phyloP scores from a whole-genome alignment of 129 eudicot species.

The Pulicaria dysenterica region DNA sequence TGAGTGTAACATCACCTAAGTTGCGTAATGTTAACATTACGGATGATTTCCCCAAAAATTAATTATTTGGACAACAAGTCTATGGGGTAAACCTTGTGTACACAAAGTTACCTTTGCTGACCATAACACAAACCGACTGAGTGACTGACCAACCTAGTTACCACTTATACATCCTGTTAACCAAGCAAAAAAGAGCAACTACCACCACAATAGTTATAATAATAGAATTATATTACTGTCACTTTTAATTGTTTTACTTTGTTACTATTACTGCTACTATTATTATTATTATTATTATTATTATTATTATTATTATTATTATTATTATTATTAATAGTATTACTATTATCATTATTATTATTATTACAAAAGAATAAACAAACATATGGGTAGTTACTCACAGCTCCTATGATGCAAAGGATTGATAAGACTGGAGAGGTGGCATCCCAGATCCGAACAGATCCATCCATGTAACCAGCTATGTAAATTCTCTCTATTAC shows the following conservation, averaged over 20 bases:
- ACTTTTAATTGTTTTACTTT: too few species aligned
- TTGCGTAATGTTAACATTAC: too few species aligned
- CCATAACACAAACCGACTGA: neutral
- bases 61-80: neutral
- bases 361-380: neutral
- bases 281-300: neutral
- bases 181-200: neutral
- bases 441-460: conserved; percentile 91
- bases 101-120: neutral
- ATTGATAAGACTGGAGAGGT: conserved; percentile 68
- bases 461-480: conserved; percentile 90
- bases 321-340: neutral
- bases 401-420: conserved; percentile 59
- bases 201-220: too few species aligned
- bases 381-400: conserved; percentile 22
- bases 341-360: neutral
- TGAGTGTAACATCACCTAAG: too few species aligned
- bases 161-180: neutral
- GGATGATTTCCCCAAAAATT: too few species aligned
- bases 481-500: conserved; percentile 53
- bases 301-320: neutral
- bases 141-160: neutral
- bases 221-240: too few species aligned
- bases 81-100: neutral
- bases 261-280: too few species aligned